Conservation (phyloP, 139 green algal species). For the Gonium pectorale region DNA sequence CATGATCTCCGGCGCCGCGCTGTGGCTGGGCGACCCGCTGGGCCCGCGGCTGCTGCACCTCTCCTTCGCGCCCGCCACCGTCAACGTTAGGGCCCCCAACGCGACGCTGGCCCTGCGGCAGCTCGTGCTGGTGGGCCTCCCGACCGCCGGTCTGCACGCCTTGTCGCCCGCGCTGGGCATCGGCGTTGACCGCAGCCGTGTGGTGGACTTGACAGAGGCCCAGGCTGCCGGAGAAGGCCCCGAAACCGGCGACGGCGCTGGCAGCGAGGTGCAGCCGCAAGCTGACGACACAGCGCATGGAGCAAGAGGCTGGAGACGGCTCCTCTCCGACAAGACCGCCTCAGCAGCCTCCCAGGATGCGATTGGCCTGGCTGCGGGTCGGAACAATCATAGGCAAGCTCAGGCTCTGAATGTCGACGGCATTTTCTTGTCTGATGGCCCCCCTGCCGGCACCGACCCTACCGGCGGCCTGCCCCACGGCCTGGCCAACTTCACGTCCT, state of each 20-base stretch:
- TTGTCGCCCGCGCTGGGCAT: neutral
- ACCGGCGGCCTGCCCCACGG: neutral
- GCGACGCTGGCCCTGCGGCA: neutral
- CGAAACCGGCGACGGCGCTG: neutral
- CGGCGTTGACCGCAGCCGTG: too few relatives aligned
- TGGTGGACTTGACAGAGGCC: too few relatives aligned
- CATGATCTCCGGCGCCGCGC: neutral
- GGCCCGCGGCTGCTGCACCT: neutral
- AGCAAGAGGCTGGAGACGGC: neutral
- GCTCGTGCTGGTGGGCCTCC: neutral
- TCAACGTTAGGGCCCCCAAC: neutral
- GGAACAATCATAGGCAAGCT: too few relatives aligned
- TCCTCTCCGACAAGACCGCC: too few relatives aligned
- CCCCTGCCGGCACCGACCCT: neutral
- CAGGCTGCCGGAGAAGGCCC: too few relatives aligned
- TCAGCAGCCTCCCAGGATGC: too few relatives aligned
- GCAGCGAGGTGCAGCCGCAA: too few relatives aligned
- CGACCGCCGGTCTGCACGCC: neutral
- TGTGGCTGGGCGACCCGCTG: neutral
- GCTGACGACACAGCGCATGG: too few relatives aligned
- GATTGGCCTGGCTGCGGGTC: too few relatives aligned
- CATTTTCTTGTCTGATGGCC: too few relatives aligned
- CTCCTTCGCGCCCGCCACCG: neutral
- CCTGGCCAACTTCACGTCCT: neutral
- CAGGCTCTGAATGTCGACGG: too few relatives aligned